Evolutionary conservation across 2,329 filamentous ascomycete species (phyloP).

Genomic region (Chaetomium sp.): DNA sequence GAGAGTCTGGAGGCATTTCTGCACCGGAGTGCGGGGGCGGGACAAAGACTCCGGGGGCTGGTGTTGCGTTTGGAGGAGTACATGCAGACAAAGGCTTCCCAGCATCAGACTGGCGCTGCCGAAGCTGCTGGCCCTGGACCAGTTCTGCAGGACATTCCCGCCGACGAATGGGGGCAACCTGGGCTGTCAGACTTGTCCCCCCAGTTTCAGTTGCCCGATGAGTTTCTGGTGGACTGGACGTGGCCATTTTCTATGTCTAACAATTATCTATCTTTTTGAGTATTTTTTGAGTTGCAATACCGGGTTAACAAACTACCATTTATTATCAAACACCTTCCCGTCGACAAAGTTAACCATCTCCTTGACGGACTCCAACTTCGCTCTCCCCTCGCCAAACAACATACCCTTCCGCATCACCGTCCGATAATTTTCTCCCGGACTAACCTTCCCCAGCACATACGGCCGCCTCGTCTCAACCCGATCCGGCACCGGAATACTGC

Average conservation of each 20-base stretch:
- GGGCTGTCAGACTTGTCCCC: constrained; percentile 12
- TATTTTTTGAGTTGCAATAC: neutral
- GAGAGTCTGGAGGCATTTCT: constrained; percentile 8
- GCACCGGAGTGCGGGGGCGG: constrained; percentile 3
- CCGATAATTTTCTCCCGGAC: constrained; percentile 48
- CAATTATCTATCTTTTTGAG: constrained; percentile 16
- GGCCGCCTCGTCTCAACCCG: constrained; percentile 45
- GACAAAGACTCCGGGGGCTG: constrained; percentile 3
- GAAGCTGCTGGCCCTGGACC: neutral
- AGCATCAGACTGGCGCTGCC: neutral
- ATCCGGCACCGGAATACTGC: constrained; percentile 46
- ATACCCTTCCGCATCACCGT: constrained; percentile 46
- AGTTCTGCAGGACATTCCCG: neutral
- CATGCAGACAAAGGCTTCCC: neutral
- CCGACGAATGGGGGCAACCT: neutral
- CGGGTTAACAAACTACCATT: constrained; percentile 21
- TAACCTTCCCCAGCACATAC: constrained; percentile 50
- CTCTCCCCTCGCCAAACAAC: constrained; percentile 40
- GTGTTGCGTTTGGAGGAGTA: constrained; percentile 5
- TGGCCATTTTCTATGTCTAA: constrained; percentile 13
- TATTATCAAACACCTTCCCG: constrained; percentile 42
- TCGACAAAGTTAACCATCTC: constrained; percentile 45
- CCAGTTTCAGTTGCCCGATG: constrained; percentile 17
- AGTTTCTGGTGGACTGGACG: constrained; percentile 16
- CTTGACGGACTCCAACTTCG: constrained; percentile 40